Evolutionary conservation across 2,329 filamentous ascomycete genomes (phyloP).

Genomic region (Pseudocercospora vitis): DNA sequence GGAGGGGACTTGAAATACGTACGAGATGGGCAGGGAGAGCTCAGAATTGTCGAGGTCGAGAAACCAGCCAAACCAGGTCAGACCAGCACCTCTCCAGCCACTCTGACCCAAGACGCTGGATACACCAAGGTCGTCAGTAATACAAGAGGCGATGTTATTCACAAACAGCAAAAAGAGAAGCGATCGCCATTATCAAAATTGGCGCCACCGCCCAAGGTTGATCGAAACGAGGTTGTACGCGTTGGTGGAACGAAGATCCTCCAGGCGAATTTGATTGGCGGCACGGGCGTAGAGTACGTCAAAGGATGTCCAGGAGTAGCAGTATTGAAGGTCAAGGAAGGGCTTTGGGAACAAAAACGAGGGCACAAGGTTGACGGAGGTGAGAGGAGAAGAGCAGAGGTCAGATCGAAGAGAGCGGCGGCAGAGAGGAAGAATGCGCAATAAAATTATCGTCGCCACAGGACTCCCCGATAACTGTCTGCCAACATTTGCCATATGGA

Average conservation of each 20-base stretch:
- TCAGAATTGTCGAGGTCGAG: slow-evolving; percentile 57
- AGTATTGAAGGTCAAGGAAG: slow-evolving; percentile 70
- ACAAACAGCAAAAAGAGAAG: slow-evolving; percentile 7
- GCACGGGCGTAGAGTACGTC: slow-evolving; percentile 70
- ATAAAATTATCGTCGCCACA: no score
- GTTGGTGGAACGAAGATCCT: slow-evolving; percentile 67
- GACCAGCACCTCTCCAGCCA: slow-evolving; percentile 38
- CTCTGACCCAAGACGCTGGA: slow-evolving; percentile 55
- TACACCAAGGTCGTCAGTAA: slow-evolving; percentile 63
- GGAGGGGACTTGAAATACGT: slow-evolving; percentile 81
- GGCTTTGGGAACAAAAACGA: slow-evolving; percentile 86
- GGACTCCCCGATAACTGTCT: no score
- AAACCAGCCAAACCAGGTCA: slow-evolving; percentile 4
- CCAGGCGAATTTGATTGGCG: slow-evolving; percentile 68
- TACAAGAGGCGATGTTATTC: slow-evolving; percentile 44
- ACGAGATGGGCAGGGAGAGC: slow-evolving; percentile 58
- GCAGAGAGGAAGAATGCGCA: slow-evolving; percentile 66
- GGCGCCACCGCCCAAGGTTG: slow-evolving; percentile 41
- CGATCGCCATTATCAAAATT: slow-evolving; percentile 21
- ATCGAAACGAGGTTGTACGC: slow-evolving; percentile 31
- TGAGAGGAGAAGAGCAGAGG: slow-evolving; percentile 82
- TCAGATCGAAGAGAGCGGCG: slow-evolving; percentile 80
- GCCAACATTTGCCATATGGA: no score
- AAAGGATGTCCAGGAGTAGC: slow-evolving; percentile 64
- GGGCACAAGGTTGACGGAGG: slow-evolving; percentile 95